Evolutionary conservation across 2,329 filamentous ascomycete species (phyloP).

Genomic region (Phyllachora maydis): DNA sequence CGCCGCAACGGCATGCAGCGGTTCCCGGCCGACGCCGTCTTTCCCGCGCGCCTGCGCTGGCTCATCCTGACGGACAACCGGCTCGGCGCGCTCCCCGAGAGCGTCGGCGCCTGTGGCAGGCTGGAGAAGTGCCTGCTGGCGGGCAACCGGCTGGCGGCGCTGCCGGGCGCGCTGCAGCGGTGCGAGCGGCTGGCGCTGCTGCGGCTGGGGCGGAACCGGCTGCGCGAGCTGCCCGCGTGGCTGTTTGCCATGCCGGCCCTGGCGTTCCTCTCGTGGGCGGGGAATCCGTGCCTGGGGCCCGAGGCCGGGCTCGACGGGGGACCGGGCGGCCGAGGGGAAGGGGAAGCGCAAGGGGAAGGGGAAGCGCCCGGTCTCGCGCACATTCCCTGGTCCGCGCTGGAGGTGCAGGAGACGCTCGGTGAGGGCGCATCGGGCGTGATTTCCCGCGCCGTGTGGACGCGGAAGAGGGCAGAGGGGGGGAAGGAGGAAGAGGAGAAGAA

Average conservation of each 20-base stretch:
- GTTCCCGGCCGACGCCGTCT: slow-evolving; percentile 18
- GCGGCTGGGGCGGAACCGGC: slow-evolving; percentile 19
- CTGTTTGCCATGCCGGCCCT: slow-evolving; percentile 21
- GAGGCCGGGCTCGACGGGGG: slow-evolving; percentile 4
- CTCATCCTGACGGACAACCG: slow-evolving; percentile 24
- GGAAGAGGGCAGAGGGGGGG: too few species aligned
- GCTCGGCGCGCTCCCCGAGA: slow-evolving; percentile 15
- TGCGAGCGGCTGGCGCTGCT: slow-evolving; percentile 21
- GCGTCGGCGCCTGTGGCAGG: slow-evolving; percentile 18
- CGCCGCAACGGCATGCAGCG: slow-evolving; percentile 20
- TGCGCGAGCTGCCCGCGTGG: slow-evolving; percentile 18
- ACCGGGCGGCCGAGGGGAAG: too few species aligned
- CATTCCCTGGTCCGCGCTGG: slow-evolving; percentile 18
- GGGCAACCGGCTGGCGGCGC: slow-evolving; percentile 16
- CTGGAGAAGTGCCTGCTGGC: slow-evolving; percentile 28
- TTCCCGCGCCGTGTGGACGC: slow-evolving; percentile 17
- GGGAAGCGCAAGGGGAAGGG: too few species aligned
- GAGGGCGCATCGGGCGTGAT: slow-evolving; percentile 25
- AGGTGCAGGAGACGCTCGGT: slow-evolving; percentile 17
- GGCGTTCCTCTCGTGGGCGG: slow-evolving; percentile 23
- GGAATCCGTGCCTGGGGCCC: slow-evolving; percentile 18
- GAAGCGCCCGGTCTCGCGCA: slow-evolving; percentile 11
- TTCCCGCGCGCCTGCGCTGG: slow-evolving; percentile 21
- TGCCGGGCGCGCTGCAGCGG: slow-evolving; percentile 19
- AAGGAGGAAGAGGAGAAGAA: too few species aligned